Conservation (phyloP, 148 eudicot species). For the Amaranthus cruentus region DNA sequence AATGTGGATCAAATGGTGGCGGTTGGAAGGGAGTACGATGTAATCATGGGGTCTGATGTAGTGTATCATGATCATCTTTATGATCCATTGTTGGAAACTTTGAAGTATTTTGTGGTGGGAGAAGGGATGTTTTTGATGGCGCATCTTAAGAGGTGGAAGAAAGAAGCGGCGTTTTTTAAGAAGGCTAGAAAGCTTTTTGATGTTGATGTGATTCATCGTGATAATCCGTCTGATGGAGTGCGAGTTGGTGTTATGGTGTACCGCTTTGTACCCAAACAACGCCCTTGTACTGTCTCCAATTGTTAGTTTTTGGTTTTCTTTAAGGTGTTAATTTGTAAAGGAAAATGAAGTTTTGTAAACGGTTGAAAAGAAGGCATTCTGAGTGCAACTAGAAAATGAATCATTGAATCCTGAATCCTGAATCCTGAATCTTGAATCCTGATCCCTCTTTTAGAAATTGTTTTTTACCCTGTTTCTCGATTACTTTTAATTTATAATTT, state of each 20-base stretch:
- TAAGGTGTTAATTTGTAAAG: neutral
- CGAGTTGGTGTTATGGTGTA: slow-evolving; percentile 65
- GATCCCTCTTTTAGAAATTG: too few species aligned
- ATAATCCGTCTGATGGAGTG: slow-evolving; percentile 40
- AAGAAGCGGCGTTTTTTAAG: slow-evolving; percentile 66
- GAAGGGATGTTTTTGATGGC: slow-evolving; percentile 60
- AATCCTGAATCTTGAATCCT: too few species aligned
- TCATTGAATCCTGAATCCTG: too few species aligned
- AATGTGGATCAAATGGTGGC: slow-evolving; percentile 48
- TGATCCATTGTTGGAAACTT: slow-evolving; percentile 56
- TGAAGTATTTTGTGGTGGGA: slow-evolving; percentile 40
- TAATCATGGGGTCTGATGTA: slow-evolving; percentile 67
- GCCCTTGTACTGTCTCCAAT: too few species aligned
- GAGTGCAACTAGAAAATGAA: too few species aligned
- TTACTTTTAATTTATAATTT: too few species aligned
- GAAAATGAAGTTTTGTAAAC: neutral
- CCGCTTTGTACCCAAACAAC: slow-evolving; percentile 35
- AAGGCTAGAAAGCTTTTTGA: slow-evolving; percentile 61
- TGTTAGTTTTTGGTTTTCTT: neutral
- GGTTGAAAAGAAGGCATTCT: neutral
- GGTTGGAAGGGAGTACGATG: slow-evolving; percentile 51
- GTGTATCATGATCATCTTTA: slow-evolving; percentile 77
- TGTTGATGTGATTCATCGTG: slow-evolving; percentile 48
- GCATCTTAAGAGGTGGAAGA: slow-evolving; percentile 88
- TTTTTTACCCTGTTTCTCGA: too few species aligned